These are phyloP conservation scores for Raddia distichophylla DNA, from an alignment of 176 grass and related monocot species.

Conservation along the genomic window DNA sequence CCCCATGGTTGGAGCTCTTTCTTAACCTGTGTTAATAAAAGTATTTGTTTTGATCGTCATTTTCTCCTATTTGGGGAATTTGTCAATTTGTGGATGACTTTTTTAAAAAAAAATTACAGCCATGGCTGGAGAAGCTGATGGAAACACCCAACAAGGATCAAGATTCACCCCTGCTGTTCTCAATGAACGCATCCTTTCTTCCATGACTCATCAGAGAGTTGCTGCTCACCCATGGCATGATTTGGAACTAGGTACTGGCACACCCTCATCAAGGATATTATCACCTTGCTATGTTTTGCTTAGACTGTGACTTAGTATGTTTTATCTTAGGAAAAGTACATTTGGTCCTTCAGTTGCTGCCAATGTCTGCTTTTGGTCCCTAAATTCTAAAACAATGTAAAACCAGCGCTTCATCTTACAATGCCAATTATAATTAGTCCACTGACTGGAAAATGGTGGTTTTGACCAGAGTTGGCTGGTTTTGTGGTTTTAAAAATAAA, in stretches of 20 bases:
- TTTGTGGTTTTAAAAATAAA: too few relatives aligned
- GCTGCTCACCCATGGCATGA: constrained; percentile 99
- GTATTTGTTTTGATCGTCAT: constrained; percentile 1
- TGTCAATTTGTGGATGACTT: neutral
- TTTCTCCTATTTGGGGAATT: constrained; percentile 13
- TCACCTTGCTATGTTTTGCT: constrained; percentile 20
- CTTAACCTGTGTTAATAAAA: neutral
- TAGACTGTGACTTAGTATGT: constrained; percentile 20
- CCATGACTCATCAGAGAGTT: constrained; percentile 75
- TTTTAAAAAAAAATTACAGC: constrained; percentile 47
- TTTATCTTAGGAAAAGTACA: neutral
- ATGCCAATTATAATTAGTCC: too few relatives aligned
- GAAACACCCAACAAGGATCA: constrained; percentile 23
- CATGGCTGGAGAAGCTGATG: constrained; percentile 74
- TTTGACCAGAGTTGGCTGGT: too few relatives aligned
- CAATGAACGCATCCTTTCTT: constrained; percentile 90
- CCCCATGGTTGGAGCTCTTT: neutral
- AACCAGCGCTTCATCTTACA: too few relatives aligned
- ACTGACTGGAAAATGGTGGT: too few relatives aligned
- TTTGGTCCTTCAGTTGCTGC: too few relatives aligned
- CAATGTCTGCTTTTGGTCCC: too few relatives aligned
- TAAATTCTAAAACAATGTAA: too few relatives aligned
- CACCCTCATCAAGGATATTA: neutral
- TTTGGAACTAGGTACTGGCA: constrained; percentile 80
- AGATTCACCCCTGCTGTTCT: constrained; percentile 52